These are phyloP conservation scores for Diospyros lotus DNA, from an alignment of 148 eudicot species.

Conservation along the genomic window DNA sequence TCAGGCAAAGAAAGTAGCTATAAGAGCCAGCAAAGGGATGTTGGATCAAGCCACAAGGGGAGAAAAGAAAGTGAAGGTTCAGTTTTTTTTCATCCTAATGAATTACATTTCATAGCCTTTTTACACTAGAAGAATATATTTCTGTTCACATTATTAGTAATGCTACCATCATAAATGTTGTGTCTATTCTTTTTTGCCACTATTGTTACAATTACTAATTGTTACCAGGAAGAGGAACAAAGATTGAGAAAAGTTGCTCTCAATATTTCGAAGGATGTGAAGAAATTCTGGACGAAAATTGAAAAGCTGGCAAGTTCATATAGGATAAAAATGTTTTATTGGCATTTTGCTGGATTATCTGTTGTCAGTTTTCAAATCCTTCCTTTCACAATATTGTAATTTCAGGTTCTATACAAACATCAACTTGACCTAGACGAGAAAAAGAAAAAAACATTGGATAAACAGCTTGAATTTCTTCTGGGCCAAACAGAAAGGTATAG, in stretches of 20 bases:
- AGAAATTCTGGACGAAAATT: constrained; percentile 96
- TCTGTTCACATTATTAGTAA: not conserved
- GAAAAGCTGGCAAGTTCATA: constrained; percentile 87
- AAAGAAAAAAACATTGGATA: constrained; percentile 91
- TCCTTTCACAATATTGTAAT: constrained; percentile 10
- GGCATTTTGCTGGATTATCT: not conserved
- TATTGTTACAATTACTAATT: constrained; percentile 10
- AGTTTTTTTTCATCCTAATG: not conserved
- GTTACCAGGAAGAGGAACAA: constrained; percentile 86
- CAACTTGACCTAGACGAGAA: constrained; percentile 83
- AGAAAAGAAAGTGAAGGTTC: constrained; percentile 85
- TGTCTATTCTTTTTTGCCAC: constrained; percentile 5
- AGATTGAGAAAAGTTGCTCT: constrained; percentile 85
- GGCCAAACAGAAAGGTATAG: constrained; percentile 96
- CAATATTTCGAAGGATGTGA: constrained; percentile 88
- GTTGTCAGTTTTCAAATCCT: not conserved
- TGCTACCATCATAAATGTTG: not conserved
- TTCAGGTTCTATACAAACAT: constrained; percentile 91
- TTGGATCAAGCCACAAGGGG: constrained; percentile 92
- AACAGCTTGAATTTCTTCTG: constrained; percentile 93
- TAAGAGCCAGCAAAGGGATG: constrained; percentile 97
- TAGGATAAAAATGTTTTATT: constrained; percentile 4
- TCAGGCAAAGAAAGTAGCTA: constrained; percentile 92
- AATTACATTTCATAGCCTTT: not conserved
- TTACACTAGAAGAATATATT: not conserved